Base-by-base conservation (phyloP, 306 rosid species). In the Oxytropis ochrocephala region DNA sequence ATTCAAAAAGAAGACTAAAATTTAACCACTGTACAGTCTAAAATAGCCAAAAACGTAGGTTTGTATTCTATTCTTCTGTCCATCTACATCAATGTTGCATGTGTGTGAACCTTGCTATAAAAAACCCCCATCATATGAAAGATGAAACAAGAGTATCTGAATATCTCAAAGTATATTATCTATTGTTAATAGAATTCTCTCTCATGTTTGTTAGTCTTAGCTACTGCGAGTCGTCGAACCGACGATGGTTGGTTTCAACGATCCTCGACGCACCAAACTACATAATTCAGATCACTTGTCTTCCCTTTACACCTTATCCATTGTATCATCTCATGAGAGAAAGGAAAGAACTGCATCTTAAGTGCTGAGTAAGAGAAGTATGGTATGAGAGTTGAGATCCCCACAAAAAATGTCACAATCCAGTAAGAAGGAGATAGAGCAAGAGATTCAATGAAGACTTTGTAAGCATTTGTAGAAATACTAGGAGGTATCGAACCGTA, bases 151-250 rank as follows among this genome's bases (percentile, higher is more conserved):
- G 43, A 81, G 60, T 8, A 32, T 30, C 33, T 30, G 33, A 30
- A 35, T 35, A 35, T 52, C 57, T 64, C 56, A 16, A 35, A 10
- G 57, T 55, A 60, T 39, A 27, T 69, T 75, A 80, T 47, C 44
- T 67, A 50, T 54, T 81, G 78, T 70, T 71, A 44, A 61, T 27
- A 16, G 36, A 56, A 46, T 53, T 66, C 41, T 67, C 81, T 72
- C 67, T 82, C 3, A n/a, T 0, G 30, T 70, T 70, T 11, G 72
- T 72, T 73, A 69, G 83, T 17, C 83, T 66, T 83, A n/a, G 97
- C 96, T 0, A 79, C 99, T 29, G 33, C 99, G 99, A 13, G 96
- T 97, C 3, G 96, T 87, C 52, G 85, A 73, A 32, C 99, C 99
- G 0, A 91, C 88, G 0, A 83, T 73, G 1, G 84, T 82, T 5